A percentile compares a stretch with the other conserved stretches of the same genome.
These are phyloP conservation scores for Waitea zeae DNA, from an alignment of 1,284 basidiomycete genomes.

Conservation along the genomic window DNA sequence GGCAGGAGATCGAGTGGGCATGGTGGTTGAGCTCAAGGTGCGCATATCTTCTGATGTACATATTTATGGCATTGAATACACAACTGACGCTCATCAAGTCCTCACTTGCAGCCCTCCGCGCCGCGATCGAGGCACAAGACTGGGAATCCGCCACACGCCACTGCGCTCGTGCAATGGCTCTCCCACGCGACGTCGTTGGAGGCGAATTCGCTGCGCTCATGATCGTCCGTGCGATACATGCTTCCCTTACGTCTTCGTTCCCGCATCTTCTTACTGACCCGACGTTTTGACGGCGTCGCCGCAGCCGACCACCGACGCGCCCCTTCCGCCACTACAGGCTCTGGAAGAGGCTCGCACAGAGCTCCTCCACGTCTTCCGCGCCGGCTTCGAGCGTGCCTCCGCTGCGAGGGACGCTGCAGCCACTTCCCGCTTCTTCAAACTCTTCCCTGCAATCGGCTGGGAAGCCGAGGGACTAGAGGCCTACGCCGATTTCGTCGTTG, in stretches of 20 bases:
- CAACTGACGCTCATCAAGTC: constrained; percentile 29
- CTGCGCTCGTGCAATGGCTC: constrained; percentile 77
- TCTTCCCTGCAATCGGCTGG: constrained; percentile 89
- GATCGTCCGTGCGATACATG: constrained; percentile 41
- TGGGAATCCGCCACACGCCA: constrained; percentile 92
- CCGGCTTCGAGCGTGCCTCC: constrained; percentile 68
- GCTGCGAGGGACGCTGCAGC: constrained; percentile 67
- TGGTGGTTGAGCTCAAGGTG: constrained; percentile 81
- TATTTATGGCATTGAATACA: no score
- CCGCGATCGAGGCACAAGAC: constrained; percentile 71
- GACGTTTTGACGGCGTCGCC: no score
- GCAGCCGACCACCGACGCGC: constrained; percentile 81
- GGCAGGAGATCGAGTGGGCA: constrained; percentile 69
- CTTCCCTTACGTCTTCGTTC: constrained; percentile 6
- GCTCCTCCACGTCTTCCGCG: constrained; percentile 65
- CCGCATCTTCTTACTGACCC: no score
- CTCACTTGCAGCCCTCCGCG: constrained; percentile 60
- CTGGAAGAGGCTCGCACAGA: constrained; percentile 59
- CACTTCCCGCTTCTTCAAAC: constrained; percentile 89
- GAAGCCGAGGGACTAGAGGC: constrained; percentile 86
- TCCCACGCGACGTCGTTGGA: constrained; percentile 62
- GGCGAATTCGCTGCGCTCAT: constrained; percentile 78
- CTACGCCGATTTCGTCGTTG: constrained; percentile 87
- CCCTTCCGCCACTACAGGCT: constrained; percentile 72
- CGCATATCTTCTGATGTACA: not conserved